phyloP scores from a whole-genome alignment of 2,329 filamentous ascomycete species.

The Sphaerulina musiva region DNA sequence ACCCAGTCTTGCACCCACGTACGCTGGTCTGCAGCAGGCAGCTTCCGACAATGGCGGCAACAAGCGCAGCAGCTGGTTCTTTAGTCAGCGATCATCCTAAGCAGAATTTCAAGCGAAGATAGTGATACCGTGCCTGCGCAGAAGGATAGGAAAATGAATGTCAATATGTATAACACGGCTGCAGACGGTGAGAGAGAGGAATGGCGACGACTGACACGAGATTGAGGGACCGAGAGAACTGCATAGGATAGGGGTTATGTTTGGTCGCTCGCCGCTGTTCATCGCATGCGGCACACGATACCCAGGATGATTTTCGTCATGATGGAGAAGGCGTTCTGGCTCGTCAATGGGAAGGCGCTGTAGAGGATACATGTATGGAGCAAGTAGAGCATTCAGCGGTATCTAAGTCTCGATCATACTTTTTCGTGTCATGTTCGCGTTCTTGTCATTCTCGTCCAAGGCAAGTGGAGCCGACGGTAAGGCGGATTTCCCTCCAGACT shows the following conservation, averaged over 20 bases:
- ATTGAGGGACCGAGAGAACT: conserved; percentile 2
- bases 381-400: background rate
- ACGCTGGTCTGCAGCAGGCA: conserved; percentile 37
- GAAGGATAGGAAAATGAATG: background rate
- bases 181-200: background rate
- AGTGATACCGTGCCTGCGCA: background rate
- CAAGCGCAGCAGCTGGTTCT: conserved; percentile 70
- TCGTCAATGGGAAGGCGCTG: background rate
- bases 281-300: conserved; percentile 9
- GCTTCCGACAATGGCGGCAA: conserved; percentile 30
- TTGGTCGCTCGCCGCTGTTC: conserved; percentile 9
- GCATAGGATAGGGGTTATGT: conserved; percentile 6
- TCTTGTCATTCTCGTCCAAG: background rate
- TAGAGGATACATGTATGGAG: background rate
- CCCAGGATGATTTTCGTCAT: conserved; percentile 8
- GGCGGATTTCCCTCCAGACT: background rate
- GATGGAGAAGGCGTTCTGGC: conserved; percentile 1
- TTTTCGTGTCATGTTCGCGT: background rate
- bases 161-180: background rate
- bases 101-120: background rate
- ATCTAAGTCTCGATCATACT: background rate
- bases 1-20: conserved; percentile 36
- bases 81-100: conserved; percentile 48
- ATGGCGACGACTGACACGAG: conserved; percentile 3
- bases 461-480: conserved; percentile 4